Conservation (phyloP, 139 green algal species). For the Deuterostichococcus epilithicus region DNA sequence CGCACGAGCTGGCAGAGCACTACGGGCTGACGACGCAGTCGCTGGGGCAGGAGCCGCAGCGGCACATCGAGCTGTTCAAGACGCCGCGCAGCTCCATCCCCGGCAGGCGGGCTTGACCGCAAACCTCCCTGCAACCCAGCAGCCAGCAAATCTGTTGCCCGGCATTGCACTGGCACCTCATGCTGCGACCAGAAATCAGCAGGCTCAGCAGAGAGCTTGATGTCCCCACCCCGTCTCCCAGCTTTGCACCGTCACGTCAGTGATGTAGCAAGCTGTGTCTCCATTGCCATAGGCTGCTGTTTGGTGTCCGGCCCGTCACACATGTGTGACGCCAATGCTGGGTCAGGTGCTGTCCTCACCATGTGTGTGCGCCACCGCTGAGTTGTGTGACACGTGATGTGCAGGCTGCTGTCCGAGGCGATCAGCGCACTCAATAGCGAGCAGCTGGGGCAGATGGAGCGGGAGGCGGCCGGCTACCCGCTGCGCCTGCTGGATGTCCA, state of each 20-base stretch:
- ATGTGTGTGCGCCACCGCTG: neutral
- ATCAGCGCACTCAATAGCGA: conserved; percentile 14
- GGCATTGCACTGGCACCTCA: too few species aligned
- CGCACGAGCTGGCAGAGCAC: conserved; percentile 52
- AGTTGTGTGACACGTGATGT: neutral
- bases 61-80: conserved; percentile 55
- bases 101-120: conserved; percentile 16
- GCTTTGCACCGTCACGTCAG: too few species aligned
- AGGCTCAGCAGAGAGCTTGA: too few species aligned
- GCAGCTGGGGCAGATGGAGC: conserved; percentile 31
- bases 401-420: conserved; percentile 9
- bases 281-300: too few species aligned
- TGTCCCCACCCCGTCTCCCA: too few species aligned
- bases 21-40: conserved; percentile 51
- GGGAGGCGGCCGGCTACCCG: conserved; percentile 12
- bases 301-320: too few species aligned
- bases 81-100: conserved; percentile 5
- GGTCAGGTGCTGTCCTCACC: too few species aligned
- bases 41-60: conserved; percentile 39
- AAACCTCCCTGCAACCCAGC: conserved; percentile 29
- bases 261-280: too few species aligned
- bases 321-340: too few species aligned
- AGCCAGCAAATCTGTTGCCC: conserved; percentile 17
- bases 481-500: conserved; percentile 41
- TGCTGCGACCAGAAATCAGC: too few species aligned